These are phyloP conservation scores for Mimosa pudica DNA, from an alignment of 306 rosid species.

Conservation along the genomic window DNA sequence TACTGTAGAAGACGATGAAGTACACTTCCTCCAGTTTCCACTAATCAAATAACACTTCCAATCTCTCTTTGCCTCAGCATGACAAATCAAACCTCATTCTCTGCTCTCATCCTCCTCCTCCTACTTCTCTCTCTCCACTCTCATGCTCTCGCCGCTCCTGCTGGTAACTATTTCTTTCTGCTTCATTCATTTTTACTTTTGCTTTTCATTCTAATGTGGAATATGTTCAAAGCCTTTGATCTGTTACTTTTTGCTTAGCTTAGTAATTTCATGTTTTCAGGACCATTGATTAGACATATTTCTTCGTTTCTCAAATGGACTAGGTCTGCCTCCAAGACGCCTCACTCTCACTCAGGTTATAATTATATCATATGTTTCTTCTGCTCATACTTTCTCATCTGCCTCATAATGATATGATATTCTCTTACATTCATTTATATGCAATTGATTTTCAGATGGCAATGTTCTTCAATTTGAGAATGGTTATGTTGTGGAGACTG, in stretches of 20 bases:
- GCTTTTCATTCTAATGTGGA: not conserved
- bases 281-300: constrained; percentile 76
- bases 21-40: constrained; percentile 20
- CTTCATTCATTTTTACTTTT: not conserved
- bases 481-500: constrained; percentile 97
- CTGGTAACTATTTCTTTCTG: constrained; percentile 53
- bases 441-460: constrained; percentile 61
- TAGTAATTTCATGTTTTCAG: constrained; percentile 51
- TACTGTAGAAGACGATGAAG: not conserved
- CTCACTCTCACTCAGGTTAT: constrained; percentile 62
- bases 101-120: constrained; percentile 40
- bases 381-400: not conserved
- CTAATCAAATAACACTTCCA: constrained; percentile 12
- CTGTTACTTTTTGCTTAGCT: constrained; percentile 2
- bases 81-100: constrained; percentile 51
- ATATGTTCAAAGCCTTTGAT: too few relatives aligned
- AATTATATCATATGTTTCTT: not conserved
- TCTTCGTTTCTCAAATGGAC: constrained; percentile 86
- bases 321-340: constrained; percentile 68
- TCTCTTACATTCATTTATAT: constrained; percentile 9
- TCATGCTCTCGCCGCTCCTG: constrained; percentile 80
- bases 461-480: constrained; percentile 85
- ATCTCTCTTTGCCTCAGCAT: constrained; percentile 34
- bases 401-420: not conserved
- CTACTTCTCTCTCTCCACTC: constrained; percentile 47